Conservation (phyloP, 2,329 filamentous ascomycete species). For the Diaporthe batatas region DNA sequence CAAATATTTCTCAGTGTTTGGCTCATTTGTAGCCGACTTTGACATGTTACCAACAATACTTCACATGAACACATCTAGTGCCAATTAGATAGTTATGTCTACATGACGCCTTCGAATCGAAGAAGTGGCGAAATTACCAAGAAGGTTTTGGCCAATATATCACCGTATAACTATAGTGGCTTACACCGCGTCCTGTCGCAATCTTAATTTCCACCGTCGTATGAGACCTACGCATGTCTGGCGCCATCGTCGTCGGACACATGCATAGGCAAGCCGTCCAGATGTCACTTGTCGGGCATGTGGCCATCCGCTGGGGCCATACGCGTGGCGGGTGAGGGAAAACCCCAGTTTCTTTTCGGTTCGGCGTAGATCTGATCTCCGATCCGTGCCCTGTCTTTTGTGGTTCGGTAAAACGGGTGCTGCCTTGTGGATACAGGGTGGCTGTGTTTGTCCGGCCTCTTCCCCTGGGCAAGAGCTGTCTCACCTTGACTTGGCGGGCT, state of each 20-base stretch:
- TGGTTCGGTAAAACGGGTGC: no score
- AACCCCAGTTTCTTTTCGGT: background rate
- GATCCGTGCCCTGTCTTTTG: background rate
- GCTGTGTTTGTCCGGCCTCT: background rate
- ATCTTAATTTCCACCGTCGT: background rate
- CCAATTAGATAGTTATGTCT: background rate
- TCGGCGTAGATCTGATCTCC: background rate
- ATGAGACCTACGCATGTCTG: background rate
- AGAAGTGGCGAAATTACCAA: background rate
- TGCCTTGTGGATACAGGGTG: background rate
- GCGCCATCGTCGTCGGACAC: background rate
- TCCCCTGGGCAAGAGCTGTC: background rate
- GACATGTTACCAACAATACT: background rate
- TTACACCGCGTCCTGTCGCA: no score
- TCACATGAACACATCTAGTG: background rate
- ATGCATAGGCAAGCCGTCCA: background rate
- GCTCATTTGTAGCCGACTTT: background rate
- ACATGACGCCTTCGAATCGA: background rate
- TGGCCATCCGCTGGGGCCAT: background rate
- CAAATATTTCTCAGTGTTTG: background rate
- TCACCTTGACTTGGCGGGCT: slow-evolving; percentile 43
- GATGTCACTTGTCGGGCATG: background rate
- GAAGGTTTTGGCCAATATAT: no score
- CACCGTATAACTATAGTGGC: background rate
- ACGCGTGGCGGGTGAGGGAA: background rate